Evolutionary conservation across 257 asterid genomes (phyloP), one percentile per base, ranked within the genome.

Genomic region (Pogostemon cablin): DNA sequence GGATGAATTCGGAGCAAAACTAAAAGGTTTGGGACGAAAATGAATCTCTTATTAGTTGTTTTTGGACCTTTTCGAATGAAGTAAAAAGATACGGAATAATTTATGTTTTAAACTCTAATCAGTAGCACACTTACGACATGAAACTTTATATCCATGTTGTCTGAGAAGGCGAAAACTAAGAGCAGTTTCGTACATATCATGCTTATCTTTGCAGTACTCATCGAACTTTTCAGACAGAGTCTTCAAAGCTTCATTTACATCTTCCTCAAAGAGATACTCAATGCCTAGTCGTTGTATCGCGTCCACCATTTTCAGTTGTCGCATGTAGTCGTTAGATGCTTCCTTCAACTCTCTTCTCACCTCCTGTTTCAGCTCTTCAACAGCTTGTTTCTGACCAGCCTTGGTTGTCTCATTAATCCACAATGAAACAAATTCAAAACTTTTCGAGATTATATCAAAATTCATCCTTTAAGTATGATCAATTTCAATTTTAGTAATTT

Each of bases 201-300:
- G 7, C 62, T 43, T 58, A 4, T 67, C 55, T 4, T 59, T 58
- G 78, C 68, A 75, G 48, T 42, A 61, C 32, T 71, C 58, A 2
- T 62, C 38, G 55, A 38, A 75, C 4, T 6, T 68, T 48, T 67
- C n/a, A 34, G 53, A 71, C 37, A 75, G 37, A 4, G 39, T 49
- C 9, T 59, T 48, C 72, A 79, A 12, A 9, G 69, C 57, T 44
- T 32, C 55, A 20, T 67, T 69, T 20, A 79, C 60, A 39, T 79
- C 80, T 65, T 20, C 61, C 15, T 74, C 68, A 11, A 79, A 79
- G 44, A 60, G 80, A 49, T 79, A 71, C 2, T 65, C 77, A 2
- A 84, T 5, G 42, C 86, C 86, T 41, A 79, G 17, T 7, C 78
- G 57, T 64, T 71, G 83, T 58, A 80, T 63, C 12, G 79, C 65